A percentile compares a stretch with the other conserved stretches of the same genome.
Conservation (phyloP, 2,329 filamentous ascomycete species). For the Colletotrichum cuscutae region DNA sequence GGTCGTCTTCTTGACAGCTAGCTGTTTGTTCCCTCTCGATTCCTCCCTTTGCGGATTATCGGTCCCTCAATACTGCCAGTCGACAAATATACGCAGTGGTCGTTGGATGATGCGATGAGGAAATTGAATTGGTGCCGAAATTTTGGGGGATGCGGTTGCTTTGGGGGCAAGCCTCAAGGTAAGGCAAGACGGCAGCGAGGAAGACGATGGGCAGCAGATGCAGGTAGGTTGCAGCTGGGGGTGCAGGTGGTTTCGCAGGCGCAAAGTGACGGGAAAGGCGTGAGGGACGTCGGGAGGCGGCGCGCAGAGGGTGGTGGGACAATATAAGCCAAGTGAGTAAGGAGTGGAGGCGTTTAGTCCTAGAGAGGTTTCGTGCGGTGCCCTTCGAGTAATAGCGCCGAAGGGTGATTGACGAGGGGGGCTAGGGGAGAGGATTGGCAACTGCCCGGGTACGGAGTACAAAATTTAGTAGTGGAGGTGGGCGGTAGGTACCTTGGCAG, state of each 20-base stretch:
- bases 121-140: neutral
- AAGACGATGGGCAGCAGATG: neutral
- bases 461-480: neutral
- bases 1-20: neutral
- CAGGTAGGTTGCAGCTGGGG: conserved; percentile 2
- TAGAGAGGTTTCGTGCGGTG: conserved; percentile 13
- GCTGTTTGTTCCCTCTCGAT: neutral
- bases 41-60: neutral
- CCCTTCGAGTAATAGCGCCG: conserved; percentile 20
- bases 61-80: neutral
- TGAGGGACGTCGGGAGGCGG: neutral
- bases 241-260: conserved; percentile 11
- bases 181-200: neutral
- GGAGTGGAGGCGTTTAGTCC: conserved; percentile 25
- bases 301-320: conserved; percentile 24
- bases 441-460: neutral
- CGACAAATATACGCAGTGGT: neutral
- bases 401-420: neutral
- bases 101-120: neutral
- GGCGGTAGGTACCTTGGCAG: neutral
- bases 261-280: conserved; percentile 20
- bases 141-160: neutral
- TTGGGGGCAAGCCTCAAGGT: neutral
- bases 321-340: conserved; percentile 31
- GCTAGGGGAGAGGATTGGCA: neutral